These are phyloP conservation scores for Amborella trichopoda DNA, from an alignment of 164 flowering plant genomes.

Conservation along the genomic window DNA sequence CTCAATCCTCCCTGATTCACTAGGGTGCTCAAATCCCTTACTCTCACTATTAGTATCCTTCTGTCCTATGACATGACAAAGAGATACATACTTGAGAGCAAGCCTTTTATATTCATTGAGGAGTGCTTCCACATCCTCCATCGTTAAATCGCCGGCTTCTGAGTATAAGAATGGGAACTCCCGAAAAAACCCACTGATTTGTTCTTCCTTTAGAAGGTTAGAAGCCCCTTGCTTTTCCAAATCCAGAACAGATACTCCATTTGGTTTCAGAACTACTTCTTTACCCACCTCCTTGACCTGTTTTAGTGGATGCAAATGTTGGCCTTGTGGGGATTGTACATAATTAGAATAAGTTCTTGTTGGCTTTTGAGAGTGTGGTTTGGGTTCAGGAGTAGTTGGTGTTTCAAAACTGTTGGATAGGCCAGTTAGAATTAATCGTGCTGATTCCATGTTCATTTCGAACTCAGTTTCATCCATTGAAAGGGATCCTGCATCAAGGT, in stretches of 20 bases:
- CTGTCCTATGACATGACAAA: slow-evolving; percentile 66
- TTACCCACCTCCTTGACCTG: too few species aligned
- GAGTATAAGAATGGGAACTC: slow-evolving; percentile 71
- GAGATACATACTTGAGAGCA: slow-evolving; percentile 65
- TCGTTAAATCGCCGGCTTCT: slow-evolving; percentile 61
- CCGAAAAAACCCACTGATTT: slow-evolving; percentile 23
- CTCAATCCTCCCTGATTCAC: too few species aligned
- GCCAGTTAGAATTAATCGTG: slow-evolving; percentile 59
- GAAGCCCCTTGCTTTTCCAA: slow-evolving; percentile 71
- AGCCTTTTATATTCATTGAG: slow-evolving; percentile 69
- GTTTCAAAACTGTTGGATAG: slow-evolving; percentile 30
- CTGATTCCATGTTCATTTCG: slow-evolving; percentile 74
- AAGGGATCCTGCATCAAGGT: slow-evolving; percentile 68
- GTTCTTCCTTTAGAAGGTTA: slow-evolving; percentile 58
- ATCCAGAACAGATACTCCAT: slow-evolving; percentile 53
- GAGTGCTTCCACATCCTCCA: slow-evolving; percentile 64
- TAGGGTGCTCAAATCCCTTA: too few species aligned
- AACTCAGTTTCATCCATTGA: slow-evolving; percentile 89
- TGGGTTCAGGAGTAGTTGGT: slow-evolving; percentile 22
- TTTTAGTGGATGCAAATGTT: too few species aligned
- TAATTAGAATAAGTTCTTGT: too few species aligned
- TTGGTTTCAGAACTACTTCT: slow-evolving; percentile 13
- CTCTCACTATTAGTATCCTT: too few species aligned
- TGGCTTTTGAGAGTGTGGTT: slow-evolving; percentile 13
- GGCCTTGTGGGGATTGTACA: too few species aligned